Evolutionary conservation across 805 yeast genomes (phyloP).

Genomic region (Lipomyces japonicus): DNA sequence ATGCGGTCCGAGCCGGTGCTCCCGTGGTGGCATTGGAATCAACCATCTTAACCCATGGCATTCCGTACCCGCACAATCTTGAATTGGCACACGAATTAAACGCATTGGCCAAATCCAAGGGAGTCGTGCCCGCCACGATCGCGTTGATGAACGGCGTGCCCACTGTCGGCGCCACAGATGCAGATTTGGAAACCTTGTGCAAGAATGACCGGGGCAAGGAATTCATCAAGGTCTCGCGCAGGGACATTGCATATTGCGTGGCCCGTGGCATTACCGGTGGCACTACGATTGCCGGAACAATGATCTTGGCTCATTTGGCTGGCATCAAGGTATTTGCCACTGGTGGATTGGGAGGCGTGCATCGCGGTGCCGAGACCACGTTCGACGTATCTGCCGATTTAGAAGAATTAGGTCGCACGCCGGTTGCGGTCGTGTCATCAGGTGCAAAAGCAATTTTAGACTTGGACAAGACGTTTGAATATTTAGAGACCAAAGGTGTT

Average conservation of each 20-base stretch:
- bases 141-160: slow-evolving; percentile 74
- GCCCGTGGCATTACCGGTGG: slow-evolving; percentile 64
- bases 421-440: slow-evolving; percentile 85
- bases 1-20: slow-evolving; percentile 52
- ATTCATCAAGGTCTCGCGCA: slow-evolving; percentile 61
- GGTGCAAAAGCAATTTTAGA: slow-evolving; percentile 88
- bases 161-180: slow-evolving; percentile 55
- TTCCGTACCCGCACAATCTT: slow-evolving; percentile 74
- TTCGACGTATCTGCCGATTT: slow-evolving; percentile 85
- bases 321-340: slow-evolving; percentile 86
- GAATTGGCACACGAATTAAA: slow-evolving; percentile 72
- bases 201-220: slow-evolving; percentile 11
- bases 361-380: slow-evolving; percentile 66
- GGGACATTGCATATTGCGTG: slow-evolving; percentile 58
- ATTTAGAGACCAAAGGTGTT: slow-evolving; percentile 86
- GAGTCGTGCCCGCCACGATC: slow-evolving; percentile 80
- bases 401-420: slow-evolving; percentile 77
- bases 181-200: slow-evolving; percentile 44
- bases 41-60: slow-evolving; percentile 85
- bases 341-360: slow-evolving; percentile 93
- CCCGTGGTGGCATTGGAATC: slow-evolving; percentile 85
- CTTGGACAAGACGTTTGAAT: slow-evolving; percentile 75
- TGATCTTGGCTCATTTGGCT: slow-evolving; percentile 71
- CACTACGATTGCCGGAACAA: slow-evolving; percentile 84
- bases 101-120: slow-evolving; percentile 51